These are phyloP conservation scores for Linnemannia schmuckeri DNA, from an alignment of 192 early-diverging fungal species.

Conservation along the genomic window DNA sequence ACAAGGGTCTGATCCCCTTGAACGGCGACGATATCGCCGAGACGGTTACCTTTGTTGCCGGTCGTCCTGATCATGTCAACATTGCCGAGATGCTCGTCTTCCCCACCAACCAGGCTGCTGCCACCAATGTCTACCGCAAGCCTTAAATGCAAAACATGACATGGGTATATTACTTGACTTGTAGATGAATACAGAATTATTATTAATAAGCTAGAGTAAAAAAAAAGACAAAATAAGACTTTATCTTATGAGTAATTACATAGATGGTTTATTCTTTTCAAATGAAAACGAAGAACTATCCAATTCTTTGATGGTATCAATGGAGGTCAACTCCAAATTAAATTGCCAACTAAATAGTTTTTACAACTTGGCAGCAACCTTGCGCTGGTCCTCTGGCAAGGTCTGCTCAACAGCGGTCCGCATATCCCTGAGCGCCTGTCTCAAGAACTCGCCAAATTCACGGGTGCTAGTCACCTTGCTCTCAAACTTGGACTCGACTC, in stretches of 20 bases:
- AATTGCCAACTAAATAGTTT: too few species aligned
- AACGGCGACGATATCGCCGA: conserved; percentile 66
- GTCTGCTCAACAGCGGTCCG: conserved; percentile 37
- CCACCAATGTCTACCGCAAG: conserved; percentile 49
- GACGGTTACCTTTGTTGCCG: conserved; percentile 85
- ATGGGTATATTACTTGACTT: background rate
- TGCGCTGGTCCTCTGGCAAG: conserved; percentile 46
- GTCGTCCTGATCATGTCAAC: conserved; percentile 80
- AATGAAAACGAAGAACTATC: background rate
- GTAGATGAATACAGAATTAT: background rate
- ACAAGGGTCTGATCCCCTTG: conserved; percentile 70
- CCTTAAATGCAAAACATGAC: conserved; percentile 11
- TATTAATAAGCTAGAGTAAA: background rate
- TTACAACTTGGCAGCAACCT: conserved; percentile 41
- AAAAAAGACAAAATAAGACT: background rate
- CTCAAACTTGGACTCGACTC: conserved; percentile 80
- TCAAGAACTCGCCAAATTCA: conserved; percentile 37
- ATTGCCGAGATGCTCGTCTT: conserved; percentile 74
- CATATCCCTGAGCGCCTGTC: conserved; percentile 46
- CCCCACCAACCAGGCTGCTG: conserved; percentile 55
- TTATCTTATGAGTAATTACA: background rate
- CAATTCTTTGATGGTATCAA: background rate
- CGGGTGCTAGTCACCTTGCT: conserved; percentile 27
- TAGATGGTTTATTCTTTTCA: background rate
- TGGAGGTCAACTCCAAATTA: background rate